Percentiles rank a stretch among this genome's conserved stretches.
Evolutionary conservation across 1,284 basidiomycete genomes (phyloP).

Genomic region (Omphalotus olearius): DNA sequence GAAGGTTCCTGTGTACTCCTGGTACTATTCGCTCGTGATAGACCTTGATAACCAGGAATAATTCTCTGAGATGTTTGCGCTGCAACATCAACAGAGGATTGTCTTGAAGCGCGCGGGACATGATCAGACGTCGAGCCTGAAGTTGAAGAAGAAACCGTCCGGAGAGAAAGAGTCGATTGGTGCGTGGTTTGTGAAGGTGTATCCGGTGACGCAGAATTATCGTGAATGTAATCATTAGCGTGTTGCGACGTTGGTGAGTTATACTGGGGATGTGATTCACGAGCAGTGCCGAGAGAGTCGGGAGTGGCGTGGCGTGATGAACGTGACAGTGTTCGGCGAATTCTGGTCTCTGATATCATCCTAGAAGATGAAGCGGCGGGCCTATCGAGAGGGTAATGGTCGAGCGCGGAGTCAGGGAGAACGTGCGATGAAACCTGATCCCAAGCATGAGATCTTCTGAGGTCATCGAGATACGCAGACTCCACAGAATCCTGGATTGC

Average conservation of each 20-base stretch:
- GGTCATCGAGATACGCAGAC: background rate
- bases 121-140: too few relatives aligned
- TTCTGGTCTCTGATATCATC: background rate
- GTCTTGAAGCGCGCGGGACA: background rate
- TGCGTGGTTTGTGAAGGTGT: too few relatives aligned
- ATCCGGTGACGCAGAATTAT: background rate
- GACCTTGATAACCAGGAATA: background rate
- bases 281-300: background rate
- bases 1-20: background rate
- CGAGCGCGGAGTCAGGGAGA: background rate
- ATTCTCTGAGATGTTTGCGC: background rate
- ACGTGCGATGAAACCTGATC: background rate
- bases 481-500: slow-evolving; percentile 1
- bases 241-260: background rate
- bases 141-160: too few relatives aligned
- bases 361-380: background rate
- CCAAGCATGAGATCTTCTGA: background rate
- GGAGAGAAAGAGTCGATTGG: too few relatives aligned
- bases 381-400: background rate
- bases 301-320: background rate
- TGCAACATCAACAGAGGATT: background rate
- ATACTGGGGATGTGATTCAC: background rate
- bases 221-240: background rate
- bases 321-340: background rate
- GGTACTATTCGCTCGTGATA: background rate